Evolutionary conservation across 2,329 filamentous ascomycete genomes (phyloP), one percentile per base, ranked within the genome.

Genomic region (Myotisia sp.): DNA sequence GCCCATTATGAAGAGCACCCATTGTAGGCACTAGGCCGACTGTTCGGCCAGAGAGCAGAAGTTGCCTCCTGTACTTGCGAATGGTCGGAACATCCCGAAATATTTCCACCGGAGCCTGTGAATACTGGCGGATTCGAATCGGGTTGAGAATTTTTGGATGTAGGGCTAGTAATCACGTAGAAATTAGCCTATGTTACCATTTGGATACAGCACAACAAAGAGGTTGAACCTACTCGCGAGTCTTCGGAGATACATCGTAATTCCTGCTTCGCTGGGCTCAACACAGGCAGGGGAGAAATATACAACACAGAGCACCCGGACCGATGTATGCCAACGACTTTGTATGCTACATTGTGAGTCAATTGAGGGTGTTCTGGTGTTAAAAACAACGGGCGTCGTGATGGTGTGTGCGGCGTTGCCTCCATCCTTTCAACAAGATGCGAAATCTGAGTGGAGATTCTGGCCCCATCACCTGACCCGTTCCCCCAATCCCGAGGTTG

Each of bases 11-110:
- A n/a, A 98, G 70, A 32, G 90, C 90, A 42, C 90, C 90, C 90
- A 98, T 95, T 20, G 90, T 98, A 1, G 90, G 90, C 22, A 98
- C 85, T 18, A 98, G 74, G 39, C 80, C 84, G 38, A 98, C 76
- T 28, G 76, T 76, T 37, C 78, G 73, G 47, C 78, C 71, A 49
- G 75, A 67, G 39, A 74, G 59, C 22, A 74, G 60, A 40, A 85
- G 73, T 26, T 74, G 68, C 14, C 64, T 68, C 22, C 84, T 75
- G 65, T 78, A 79, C 47, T 67, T 58, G 24, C 83, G 80, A 33
- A 93, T 64, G 7, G 73, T 65, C 9, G 75, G 62, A 39, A 90
- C 75, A 55, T 82, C 71, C 47, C 82, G 81, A 53, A 92, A 79
- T 48, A 94, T 51, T 39, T 56, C 45, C 41, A 59, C 56, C 13